Evolutionary conservation across 2,329 filamentous ascomycete species (phyloP), one percentile per base, ranked within the genome.

Genomic region (Cadophora malorum): DNA sequence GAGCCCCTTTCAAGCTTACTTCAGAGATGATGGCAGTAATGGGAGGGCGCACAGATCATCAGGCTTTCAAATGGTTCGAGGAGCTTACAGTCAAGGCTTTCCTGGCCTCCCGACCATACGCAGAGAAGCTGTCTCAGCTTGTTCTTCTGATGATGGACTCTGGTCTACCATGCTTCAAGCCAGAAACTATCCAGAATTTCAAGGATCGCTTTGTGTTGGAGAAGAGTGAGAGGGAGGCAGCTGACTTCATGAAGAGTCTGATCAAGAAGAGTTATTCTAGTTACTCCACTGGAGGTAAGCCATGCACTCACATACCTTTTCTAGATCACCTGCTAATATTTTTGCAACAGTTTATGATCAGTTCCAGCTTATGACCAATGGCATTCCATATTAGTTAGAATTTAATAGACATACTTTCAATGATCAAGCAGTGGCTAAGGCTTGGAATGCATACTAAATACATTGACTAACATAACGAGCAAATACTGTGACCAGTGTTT

Each of bases 1-100:
- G 96, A 28, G 96, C 96, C 0, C 96, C 96, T 0, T 99, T 99
- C 86, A 99, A 99, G 82, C 88, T 99, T 65, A 99, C 96, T 0
- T 87, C 89, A 8, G 96, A 99, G 79, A 99, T 99, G 96, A 87
- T 99, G 68, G 93, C 94, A n/a, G 96, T 99, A 74, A 98, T 99
- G 95, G 95, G 96, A 64, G 94, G 94, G 68, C 90, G 86, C 65
- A 91, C 89, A 3, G 89, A 91, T 52, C 92, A 94, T 63, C 95
- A 98, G 79, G 85, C 93, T 16, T 99, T 97, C 84, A 90, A 90
- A 72, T 96, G 93, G 88, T 99, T 99, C 75, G 96, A 99, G 81
- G 95, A 97, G 78, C 86, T 99, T 49, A 96, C 93, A 76, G 87
- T 99, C 78, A 99, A 99, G 82, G 91, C 94, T 0, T 99, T 97